Conservation (phyloP, 2,329 filamentous ascomycete species). For the Cadophora sp. region DNA sequence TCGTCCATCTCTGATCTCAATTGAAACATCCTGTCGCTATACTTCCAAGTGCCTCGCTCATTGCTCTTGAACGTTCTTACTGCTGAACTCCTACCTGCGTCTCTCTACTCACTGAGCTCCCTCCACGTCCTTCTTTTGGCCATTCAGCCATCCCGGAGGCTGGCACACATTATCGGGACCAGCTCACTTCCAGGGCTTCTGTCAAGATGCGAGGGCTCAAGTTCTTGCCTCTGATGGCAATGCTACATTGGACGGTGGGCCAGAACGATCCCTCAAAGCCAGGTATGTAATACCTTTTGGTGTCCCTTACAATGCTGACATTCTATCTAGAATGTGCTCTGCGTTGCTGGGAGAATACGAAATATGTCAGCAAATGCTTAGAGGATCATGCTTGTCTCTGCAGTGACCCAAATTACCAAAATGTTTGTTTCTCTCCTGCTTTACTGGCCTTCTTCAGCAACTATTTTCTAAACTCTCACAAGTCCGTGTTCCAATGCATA, state of each 20-base stretch:
- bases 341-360: constrained; percentile 48
- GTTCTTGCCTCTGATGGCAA: constrained; percentile 25
- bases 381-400: constrained; percentile 44
- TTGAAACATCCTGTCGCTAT: constrained; percentile 28
- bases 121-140: not conserved
- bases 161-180: not conserved
- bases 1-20: constrained; percentile 9
- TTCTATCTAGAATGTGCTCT: constrained; percentile 41
- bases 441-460: not conserved
- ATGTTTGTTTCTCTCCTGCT: constrained; percentile 35
- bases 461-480: not conserved
- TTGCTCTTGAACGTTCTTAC: constrained; percentile 4
- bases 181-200: not conserved
- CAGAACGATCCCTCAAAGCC: constrained; percentile 29
- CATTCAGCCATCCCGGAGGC: not conserved
- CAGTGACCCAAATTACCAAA: constrained; percentile 44
- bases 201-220: constrained; percentile 26
- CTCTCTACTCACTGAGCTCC: not conserved
- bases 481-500: constrained; percentile 47
- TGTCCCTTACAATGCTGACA: not conserved
- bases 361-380: constrained; percentile 45
- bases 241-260: constrained; percentile 28
- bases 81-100: not conserved
- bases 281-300: constrained; percentile 22
- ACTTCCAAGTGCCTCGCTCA: constrained; percentile 19